phyloP scores from a whole-genome alignment of 768 basidiomycete species.

The Pseudohyphozyma bogoriensis region DNA sequence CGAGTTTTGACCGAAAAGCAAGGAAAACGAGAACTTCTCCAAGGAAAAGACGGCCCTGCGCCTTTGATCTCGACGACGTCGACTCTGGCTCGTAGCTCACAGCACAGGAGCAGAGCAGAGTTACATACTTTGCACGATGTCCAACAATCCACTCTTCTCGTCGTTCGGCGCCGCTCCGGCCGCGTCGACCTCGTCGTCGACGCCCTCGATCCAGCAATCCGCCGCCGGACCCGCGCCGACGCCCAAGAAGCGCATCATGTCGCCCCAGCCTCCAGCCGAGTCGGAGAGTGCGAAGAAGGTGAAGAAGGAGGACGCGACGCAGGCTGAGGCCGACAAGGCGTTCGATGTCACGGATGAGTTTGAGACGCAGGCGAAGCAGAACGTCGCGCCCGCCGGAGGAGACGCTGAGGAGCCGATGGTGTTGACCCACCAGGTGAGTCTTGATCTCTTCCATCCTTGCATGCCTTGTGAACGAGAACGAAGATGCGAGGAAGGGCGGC shows the following conservation, averaged over 20 bases:
- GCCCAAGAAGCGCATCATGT: constrained; percentile 1
- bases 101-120: no score
- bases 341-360: constrained; percentile 78
- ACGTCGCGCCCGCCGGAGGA: constrained; percentile 68
- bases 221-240: not conserved
- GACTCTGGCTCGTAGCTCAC: no score
- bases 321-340: not conserved
- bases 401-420: constrained; percentile 37
- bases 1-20: no score
- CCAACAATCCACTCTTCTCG: not conserved
- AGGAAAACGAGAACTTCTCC: no score
- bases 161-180: not conserved
- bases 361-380: constrained; percentile 84
- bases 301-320: not conserved
- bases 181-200: not conserved
- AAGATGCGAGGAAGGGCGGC: not conserved
- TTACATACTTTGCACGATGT: no score
- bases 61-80: no score
- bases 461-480: not conserved
- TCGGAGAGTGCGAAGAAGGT: constrained; percentile 5
- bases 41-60: no score
- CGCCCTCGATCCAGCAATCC: not conserved
- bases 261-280: not conserved
- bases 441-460: no score
- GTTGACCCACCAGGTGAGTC: constrained; percentile 38